A percentile compares a stretch with the other conserved stretches of the same genome.
Evolutionary conservation across 257 asterid genomes (phyloP).

Genomic region (Jasminum sambac): DNA sequence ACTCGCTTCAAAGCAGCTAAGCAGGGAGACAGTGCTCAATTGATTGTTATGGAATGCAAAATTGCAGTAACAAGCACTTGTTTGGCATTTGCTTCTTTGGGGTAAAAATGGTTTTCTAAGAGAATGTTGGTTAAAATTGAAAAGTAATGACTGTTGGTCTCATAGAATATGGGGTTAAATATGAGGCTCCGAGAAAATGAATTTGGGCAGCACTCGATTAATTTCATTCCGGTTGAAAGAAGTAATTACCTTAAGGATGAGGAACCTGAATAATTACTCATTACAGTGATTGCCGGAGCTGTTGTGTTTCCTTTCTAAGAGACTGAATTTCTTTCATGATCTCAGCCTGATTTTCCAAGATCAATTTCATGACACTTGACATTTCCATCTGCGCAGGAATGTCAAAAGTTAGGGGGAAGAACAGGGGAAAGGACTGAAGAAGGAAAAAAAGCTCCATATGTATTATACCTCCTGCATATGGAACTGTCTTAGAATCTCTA

Average conservation of each 20-base stretch:
- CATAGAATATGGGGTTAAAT: no score
- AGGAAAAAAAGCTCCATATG: neutral
- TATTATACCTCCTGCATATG: constrained; percentile 86
- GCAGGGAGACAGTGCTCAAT: neutral
- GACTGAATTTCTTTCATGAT: constrained; percentile 46
- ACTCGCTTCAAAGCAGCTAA: neutral
- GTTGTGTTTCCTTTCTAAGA: constrained; percentile 43
- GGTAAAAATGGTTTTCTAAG: no score
- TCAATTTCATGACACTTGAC: constrained; percentile 34
- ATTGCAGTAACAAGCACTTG: neutral
- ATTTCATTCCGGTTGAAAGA: neutral
- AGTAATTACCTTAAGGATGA: no score
- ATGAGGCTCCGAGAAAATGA: no score
- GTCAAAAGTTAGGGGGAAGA: constrained; percentile 8
- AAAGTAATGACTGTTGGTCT: no score
- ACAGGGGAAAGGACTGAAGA: neutral
- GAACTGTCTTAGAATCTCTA: constrained; percentile 80
- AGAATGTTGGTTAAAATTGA: no score
- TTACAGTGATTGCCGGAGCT: constrained; percentile 43
- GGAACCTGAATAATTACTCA: constrained; percentile 20
- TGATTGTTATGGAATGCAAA: neutral
- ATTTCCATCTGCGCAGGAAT: constrained; percentile 39
- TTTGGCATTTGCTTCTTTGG: no score
- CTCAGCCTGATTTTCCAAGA: constrained; percentile 47
- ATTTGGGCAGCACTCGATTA: neutral